Percentiles rank a stretch among this genome's conserved stretches.
phyloP scores from a whole-genome alignment of 73 alveolate genomes.

The Effrenium voratum region DNA sequence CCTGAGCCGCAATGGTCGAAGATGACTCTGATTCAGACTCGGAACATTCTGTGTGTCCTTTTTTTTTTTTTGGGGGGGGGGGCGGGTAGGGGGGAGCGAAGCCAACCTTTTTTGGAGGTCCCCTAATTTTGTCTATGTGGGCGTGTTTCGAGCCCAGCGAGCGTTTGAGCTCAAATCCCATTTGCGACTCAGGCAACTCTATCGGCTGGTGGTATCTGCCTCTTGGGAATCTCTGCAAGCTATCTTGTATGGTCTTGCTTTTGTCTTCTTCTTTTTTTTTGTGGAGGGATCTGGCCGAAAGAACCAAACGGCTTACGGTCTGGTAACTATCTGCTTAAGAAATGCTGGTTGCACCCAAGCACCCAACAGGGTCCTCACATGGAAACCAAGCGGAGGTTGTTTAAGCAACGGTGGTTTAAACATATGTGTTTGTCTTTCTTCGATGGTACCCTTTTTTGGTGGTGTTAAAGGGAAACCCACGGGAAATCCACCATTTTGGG shows the following conservation, averaged over 20 bases:
- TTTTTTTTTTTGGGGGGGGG: neutral
- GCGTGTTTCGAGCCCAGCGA: neutral
- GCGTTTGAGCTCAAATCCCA: neutral
- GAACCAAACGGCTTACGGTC: neutral
- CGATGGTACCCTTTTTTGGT: too few species aligned
- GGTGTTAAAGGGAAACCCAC: neutral
- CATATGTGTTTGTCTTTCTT: too few species aligned
- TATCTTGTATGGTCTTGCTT: too few species aligned
- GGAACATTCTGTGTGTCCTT: neutral
- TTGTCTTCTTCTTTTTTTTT: neutral
- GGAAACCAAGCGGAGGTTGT: neutral
- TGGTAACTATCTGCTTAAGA: neutral
- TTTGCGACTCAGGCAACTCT: slow-evolving; percentile 3
- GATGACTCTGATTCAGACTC: neutral
- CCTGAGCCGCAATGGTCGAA: neutral
- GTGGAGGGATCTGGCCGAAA: neutral
- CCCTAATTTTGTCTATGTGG: neutral
- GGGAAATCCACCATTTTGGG: too few species aligned
- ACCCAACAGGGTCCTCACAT: neutral
- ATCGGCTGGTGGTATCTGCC: neutral
- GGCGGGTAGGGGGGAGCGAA: neutral
- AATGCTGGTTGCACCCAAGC: neutral
- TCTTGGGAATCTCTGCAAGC: slow-evolving; percentile 18
- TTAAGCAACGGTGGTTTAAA: neutral
- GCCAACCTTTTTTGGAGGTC: neutral